Conservation (phyloP, 1,284 basidiomycete species). For the Garcileccinum viscosum region DNA sequence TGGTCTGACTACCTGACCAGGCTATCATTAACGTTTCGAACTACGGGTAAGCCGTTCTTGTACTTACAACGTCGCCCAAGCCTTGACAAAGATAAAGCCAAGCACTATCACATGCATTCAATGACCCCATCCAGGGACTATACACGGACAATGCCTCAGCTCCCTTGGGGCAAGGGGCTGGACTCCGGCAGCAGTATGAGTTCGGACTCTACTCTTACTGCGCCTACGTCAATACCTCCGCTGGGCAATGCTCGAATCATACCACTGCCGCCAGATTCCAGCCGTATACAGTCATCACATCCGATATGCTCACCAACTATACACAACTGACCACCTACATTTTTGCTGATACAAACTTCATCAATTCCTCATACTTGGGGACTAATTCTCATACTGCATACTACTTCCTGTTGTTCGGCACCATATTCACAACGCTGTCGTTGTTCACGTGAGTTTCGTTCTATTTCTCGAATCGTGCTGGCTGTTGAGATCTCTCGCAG, state of each 20-base stretch:
- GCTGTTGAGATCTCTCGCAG: constrained; percentile 44
- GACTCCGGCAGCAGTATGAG: constrained; percentile 73
- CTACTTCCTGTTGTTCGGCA: constrained; percentile 76
- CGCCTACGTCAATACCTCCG: constrained; percentile 64
- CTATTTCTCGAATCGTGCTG: constrained; percentile 2
- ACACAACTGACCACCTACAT: constrained; percentile 61
- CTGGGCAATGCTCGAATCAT: constrained; percentile 69
- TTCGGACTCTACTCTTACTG: constrained; percentile 83
- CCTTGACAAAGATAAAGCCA: constrained; percentile 44
- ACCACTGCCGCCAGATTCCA: constrained; percentile 63
- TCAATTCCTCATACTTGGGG: constrained; percentile 66
- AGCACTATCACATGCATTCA: constrained; percentile 55
- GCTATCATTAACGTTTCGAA: constrained; percentile 70
- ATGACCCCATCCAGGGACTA: constrained; percentile 66
- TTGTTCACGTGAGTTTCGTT: constrained; percentile 56
- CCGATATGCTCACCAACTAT: constrained; percentile 72
- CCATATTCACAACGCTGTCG: constrained; percentile 68
- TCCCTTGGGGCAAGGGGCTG: constrained; percentile 61
- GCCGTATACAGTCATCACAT: constrained; percentile 65
- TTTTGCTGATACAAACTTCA: constrained; percentile 60
- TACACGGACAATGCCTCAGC: constrained; percentile 71
- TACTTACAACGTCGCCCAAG: constrained; percentile 14
- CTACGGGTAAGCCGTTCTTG: constrained; percentile 60
- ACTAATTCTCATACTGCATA: constrained; percentile 72
- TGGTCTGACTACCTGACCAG: constrained; percentile 46